Evolutionary conservation across 169 alveolate species (phyloP), one percentile per base, ranked within the genome.

Genomic region (Plasmodium vivax): DNA sequence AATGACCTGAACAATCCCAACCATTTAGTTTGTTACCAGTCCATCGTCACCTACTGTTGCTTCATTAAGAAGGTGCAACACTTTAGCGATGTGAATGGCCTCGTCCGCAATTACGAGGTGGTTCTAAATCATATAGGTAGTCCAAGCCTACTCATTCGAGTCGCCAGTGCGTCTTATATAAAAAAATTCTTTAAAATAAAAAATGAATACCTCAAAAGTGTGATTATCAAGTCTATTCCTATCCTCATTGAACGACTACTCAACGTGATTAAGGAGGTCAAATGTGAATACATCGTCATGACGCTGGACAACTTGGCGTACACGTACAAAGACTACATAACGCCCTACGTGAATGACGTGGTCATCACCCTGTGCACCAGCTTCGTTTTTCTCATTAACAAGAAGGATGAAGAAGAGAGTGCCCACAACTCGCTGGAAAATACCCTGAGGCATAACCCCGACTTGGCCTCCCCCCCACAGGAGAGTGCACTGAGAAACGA

Each of bases 231-330:
- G 43, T 77, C 94, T 2, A 88, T 88, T 34, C 94, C 94, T 12
- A 56, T 88, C 27, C 71, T 88, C 1, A 88, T 88, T 51, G 94
- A 88, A 38, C 87, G 94, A 0, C 51, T 88, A 88, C 72, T 88
- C 38, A 88, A 88, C 82, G 80, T 88, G 0, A 88, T 88, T 9
- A 88, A 88, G 23, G 94, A 88, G 38, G 84, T 88, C 10, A 88
- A 88, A 27, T 88, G 94, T 58, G 94, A 88, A 71, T 79, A 88
- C 82, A 62, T 88, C n/a, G 94, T 88, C 41, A 88, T 88, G 94
- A 88, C 94, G 3, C n/a, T 88, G 32, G 94, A 88, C 68, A 88
- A 79, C 43, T 80, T 88, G 56, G 94, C 94, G 8, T 88, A 88
- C n/a, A 88, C 88, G 12, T 88, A 56, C 71, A 88, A 79, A 36